Base-by-base conservation (phyloP, 805 yeast species). In the Hanseniaspora clermontiae region DNA sequence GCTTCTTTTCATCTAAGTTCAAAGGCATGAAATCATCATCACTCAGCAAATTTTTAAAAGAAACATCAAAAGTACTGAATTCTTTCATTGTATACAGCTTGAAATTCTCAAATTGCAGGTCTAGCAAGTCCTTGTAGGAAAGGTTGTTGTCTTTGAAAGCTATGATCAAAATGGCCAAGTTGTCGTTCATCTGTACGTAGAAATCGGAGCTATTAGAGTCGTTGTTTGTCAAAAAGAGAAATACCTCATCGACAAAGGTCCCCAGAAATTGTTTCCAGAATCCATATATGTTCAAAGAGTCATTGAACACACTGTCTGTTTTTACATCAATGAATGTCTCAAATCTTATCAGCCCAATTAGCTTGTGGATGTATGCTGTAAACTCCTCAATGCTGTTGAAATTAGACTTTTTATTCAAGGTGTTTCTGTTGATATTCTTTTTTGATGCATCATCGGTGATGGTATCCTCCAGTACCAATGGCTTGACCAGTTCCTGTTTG, bases 1-100 rank as follows among this genome's bases (percentile, higher is more conserved):
- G 77, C 12, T 73, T 71, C 43, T 70, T 66, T 51, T 80, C 80
- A 59, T 82, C 77, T 36, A 89, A 80, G 0, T 78, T 78, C 72
- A 89, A 77, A 12, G 96, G 95, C 88, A 87, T 87, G 61, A 87
- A 87, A 66, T 87, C 93, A 65, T 91, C 97, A 27, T 83, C 82
- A 59, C 79, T 77, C 39, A 89, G 78, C 6, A 83, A 71, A 10
- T 75, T 74, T 36, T 74, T 69, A 70, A 89, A 91, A 50, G 82
- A 83, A 12, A 66, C 66, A 27, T 77, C 73, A 67, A 88, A 87
- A 15, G 76, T 75, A 58, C 70, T 71, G 14, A 79, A 75, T 27
- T 81, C 69, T 11, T 77, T 71, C 2, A 75, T 74, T n/a, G 87
- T 80, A 63, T 77, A 85, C 60, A 78, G 77, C 49, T 77, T 73